These are phyloP conservation scores for Podospora didyma DNA, from an alignment of 495 filamentous ascomycete genomes.

Conservation along the genomic window DNA sequence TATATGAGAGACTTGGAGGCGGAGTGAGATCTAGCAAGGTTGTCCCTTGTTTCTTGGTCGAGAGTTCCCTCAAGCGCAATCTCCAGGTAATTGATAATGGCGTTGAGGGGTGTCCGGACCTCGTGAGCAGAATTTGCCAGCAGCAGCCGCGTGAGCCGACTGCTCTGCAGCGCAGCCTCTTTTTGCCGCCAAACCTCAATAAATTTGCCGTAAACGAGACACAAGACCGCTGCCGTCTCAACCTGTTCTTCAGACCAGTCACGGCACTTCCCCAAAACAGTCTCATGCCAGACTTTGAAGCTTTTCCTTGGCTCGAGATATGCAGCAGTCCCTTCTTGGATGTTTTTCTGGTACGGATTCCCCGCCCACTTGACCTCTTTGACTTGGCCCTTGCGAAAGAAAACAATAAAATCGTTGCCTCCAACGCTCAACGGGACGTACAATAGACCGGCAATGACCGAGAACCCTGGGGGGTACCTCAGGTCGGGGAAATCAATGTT, in stretches of 20 bases:
- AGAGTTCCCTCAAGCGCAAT: slow-evolving; percentile 84
- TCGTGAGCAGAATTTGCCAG: slow-evolving; percentile 93
- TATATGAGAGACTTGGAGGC: slow-evolving; percentile 96
- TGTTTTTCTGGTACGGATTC: slow-evolving; percentile 81
- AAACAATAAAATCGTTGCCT: slow-evolving; percentile 85
- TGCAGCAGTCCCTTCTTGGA: slow-evolving; percentile 61
- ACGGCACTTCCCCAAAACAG: slow-evolving; percentile 66
- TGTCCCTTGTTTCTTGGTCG: slow-evolving; percentile 82
- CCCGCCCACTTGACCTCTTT: slow-evolving; percentile 88
- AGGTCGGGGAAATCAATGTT: slow-evolving; percentile 78
- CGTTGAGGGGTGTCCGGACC: slow-evolving; percentile 89
- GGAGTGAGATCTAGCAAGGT: slow-evolving; percentile 81
- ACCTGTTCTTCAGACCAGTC: slow-evolving; percentile 74
- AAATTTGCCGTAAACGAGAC: slow-evolving; percentile 76
- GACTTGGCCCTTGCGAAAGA: slow-evolving; percentile 77
- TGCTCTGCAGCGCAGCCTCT: slow-evolving; percentile 78
- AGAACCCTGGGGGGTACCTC: slow-evolving; percentile 74
- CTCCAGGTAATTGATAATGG: slow-evolving; percentile 94
- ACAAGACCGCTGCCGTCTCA: slow-evolving; percentile 85
- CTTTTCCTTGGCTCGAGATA: slow-evolving; percentile 74
- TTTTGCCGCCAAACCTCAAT: slow-evolving; percentile 94
- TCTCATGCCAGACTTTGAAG: slow-evolving; percentile 74
- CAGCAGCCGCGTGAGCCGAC: slow-evolving; percentile 73
- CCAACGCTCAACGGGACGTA: slow-evolving; percentile 76
- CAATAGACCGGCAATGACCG: slow-evolving; percentile 73